phyloP scores from a whole-genome alignment of 371 early-diverging fungal species.

The Choanephora cucurbitarum region DNA sequence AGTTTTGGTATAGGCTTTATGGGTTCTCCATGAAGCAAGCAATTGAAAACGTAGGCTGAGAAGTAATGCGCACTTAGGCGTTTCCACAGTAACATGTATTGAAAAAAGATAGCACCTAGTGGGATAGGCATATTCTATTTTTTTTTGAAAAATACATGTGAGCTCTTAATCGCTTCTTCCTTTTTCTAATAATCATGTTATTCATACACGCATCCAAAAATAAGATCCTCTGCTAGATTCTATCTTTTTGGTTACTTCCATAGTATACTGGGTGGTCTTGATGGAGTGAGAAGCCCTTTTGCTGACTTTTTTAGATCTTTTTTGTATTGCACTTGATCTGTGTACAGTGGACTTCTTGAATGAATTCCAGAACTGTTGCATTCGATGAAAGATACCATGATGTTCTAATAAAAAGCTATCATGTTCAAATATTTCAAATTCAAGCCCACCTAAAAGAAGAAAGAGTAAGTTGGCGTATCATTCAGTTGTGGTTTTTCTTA shows the following conservation, averaged over 20 bases:
- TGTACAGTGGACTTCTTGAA: neutral
- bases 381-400: constrained; percentile 21
- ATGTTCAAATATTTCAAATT: constrained; percentile 46
- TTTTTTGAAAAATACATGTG: too few species aligned
- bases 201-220: constrained; percentile 39
- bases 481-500: constrained; percentile 12
- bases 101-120: constrained; percentile 61
- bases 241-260: neutral
- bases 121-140: constrained; percentile 65
- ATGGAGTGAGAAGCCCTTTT: constrained; percentile 5
- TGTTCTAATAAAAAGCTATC: constrained; percentile 34
- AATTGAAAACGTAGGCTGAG: constrained; percentile 55
- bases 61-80: constrained; percentile 62
- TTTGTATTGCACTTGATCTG: neutral
- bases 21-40: constrained; percentile 62
- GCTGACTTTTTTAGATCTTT: neutral
- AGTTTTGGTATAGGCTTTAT: constrained; percentile 62
- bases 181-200: too few species aligned
- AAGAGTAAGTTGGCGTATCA: neutral
- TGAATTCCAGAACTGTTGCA: constrained; percentile 9
- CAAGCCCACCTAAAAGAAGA: constrained; percentile 43
- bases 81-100: constrained; percentile 64
- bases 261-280: neutral
- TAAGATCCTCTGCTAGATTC: constrained; percentile 26
- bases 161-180: too few species aligned